phyloP scores from a whole-genome alignment of 73 alveolate species.

The Uronychia binucleata region DNA sequence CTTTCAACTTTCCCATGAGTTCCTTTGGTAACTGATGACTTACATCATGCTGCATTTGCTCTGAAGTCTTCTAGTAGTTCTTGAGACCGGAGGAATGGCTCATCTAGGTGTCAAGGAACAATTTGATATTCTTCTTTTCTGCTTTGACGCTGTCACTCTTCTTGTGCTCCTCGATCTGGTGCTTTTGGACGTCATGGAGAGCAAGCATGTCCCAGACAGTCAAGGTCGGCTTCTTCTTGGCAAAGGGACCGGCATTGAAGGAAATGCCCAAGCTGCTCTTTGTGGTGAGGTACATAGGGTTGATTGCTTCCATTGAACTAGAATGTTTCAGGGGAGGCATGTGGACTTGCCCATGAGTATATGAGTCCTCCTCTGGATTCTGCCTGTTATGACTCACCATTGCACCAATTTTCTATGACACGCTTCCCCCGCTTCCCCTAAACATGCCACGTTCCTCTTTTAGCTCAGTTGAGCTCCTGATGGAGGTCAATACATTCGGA shows the following conservation, averaged over 20 bases:
- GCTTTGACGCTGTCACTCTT: background rate
- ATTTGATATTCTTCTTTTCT: background rate
- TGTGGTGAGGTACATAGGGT: background rate
- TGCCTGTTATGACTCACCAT: background rate
- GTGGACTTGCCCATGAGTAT: background rate
- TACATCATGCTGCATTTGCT: background rate
- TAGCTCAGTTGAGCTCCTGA: background rate
- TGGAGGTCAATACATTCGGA: too few species aligned
- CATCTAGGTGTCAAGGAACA: background rate
- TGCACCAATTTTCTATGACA: too few species aligned
- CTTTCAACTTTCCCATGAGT: background rate
- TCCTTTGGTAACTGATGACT: background rate
- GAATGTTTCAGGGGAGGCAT: background rate
- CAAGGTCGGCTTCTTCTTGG: background rate
- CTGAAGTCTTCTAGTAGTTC: background rate
- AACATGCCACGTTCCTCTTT: background rate
- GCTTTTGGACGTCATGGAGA: background rate
- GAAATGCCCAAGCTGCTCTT: background rate
- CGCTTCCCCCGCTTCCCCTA: too few species aligned
- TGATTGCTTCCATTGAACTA: background rate
- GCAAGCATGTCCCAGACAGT: conserved; percentile 4
- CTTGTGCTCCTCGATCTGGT: background rate
- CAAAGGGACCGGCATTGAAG: background rate
- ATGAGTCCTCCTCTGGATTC: background rate
- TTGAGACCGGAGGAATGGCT: background rate